These are phyloP conservation scores for Penicillium flavigenum DNA, from an alignment of 495 filamentous ascomycete genomes.

Conservation along the genomic window DNA sequence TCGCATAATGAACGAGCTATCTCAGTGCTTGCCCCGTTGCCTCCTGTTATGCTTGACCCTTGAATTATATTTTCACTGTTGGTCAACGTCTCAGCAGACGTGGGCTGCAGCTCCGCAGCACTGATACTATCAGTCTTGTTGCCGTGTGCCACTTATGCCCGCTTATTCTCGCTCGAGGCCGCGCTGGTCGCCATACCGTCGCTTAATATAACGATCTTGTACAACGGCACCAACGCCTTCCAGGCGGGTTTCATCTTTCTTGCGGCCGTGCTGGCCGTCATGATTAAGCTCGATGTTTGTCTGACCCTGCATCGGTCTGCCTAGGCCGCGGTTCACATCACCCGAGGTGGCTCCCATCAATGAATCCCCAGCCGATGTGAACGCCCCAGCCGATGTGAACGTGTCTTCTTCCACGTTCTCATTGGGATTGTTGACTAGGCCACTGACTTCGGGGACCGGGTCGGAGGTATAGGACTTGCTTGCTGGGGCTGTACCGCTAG, in stretches of 20 bases:
- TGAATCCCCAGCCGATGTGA: constrained; percentile 51
- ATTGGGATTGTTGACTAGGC: constrained; percentile 42
- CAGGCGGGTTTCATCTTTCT: constrained; percentile 53
- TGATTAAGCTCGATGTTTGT: constrained; percentile 56
- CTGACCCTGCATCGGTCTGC: constrained; percentile 62
- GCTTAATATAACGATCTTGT: constrained; percentile 27
- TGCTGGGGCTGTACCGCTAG: constrained; percentile 64
- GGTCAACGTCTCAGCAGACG: too few relatives aligned
- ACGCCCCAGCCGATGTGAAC: constrained; percentile 43
- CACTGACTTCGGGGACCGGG: constrained; percentile 15
- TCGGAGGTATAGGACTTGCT: constrained; percentile 61
- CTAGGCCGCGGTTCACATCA: constrained; percentile 60
- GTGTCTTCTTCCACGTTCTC: constrained; percentile 35
- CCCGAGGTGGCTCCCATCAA: constrained; percentile 62
- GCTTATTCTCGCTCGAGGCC: constrained; percentile 34
- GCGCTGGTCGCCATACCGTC: constrained; percentile 30
- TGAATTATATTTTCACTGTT: too few relatives aligned
- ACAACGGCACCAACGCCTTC: constrained; percentile 52
- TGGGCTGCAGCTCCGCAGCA: constrained; percentile 20
- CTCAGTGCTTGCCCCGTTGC: too few relatives aligned
- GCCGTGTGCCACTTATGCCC: constrained; percentile 19
- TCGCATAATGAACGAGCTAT: too few relatives aligned
- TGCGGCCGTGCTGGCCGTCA: constrained; percentile 51
- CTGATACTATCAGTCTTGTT: constrained; percentile 30
- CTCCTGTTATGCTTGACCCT: too few relatives aligned